These are phyloP conservation scores for Aphanomyces cochlioides DNA, from an alignment of 352 stramenopile genomes.

Conservation along the genomic window DNA sequence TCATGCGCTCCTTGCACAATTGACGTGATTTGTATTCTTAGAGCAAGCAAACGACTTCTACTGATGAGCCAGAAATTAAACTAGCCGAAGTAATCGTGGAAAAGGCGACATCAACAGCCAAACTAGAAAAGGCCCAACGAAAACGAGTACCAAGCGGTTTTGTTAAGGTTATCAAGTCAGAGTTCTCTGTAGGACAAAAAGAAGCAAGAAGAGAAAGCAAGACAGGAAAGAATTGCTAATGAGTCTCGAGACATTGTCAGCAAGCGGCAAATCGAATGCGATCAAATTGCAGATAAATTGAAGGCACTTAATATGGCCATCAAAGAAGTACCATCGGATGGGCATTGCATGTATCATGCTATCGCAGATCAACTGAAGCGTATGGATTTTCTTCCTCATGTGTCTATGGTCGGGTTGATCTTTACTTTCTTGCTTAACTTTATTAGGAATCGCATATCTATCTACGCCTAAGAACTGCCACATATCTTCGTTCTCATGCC, in stretches of 20 bases:
- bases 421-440: constrained; percentile 8
- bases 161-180: constrained; percentile 16
- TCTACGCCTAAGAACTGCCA: constrained; percentile 61
- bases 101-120: not conserved
- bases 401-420: not conserved
- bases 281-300: constrained; percentile 66
- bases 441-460: constrained; percentile 55
- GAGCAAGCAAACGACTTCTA: too few species aligned
- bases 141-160: constrained; percentile 40
- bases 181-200: constrained; percentile 45
- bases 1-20: too few species aligned
- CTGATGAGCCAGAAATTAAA: too few species aligned
- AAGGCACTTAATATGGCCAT: constrained; percentile 60
- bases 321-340: constrained; percentile 93
- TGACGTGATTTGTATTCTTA: too few species aligned
- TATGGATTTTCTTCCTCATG: constrained; percentile 36
- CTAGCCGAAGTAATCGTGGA: too few species aligned
- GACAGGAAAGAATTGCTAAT: constrained; percentile 68
- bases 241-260: constrained; percentile 76
- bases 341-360: constrained; percentile 97
- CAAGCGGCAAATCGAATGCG: constrained; percentile 73
- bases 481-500: constrained; percentile 75
- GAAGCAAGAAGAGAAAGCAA: constrained; percentile 68
- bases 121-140: constrained; percentile 65
- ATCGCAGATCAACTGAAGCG: constrained; percentile 88